Evolutionary conservation across 2,329 filamentous ascomycete genomes (phyloP), one percentile per base, ranked within the genome.

Genomic region (Paecilomyces sp.): DNA sequence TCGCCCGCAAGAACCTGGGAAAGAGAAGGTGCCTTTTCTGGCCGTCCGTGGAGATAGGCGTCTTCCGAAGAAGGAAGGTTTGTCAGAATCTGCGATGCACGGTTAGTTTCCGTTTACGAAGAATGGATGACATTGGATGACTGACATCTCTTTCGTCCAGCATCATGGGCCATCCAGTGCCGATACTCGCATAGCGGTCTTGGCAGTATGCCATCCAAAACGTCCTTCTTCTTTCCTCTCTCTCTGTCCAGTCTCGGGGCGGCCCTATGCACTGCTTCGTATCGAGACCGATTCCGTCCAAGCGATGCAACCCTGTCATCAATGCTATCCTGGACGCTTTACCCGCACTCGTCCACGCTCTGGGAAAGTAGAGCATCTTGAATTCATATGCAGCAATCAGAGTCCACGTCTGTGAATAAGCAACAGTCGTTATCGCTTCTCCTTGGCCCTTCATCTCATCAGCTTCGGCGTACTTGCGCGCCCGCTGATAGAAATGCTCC

Each of bases 291-390:
- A 78, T 75, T 4, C 91, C 91, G 70, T 97, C 94, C 55, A 97
- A 75, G 62, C 92, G 86, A 74, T 97, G 91, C 36, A 97, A 77
- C 8, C 93, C 91, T 79, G 96, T 91, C 93, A 97, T 97, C 69
- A 96, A 88, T 56, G 85, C 85, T 58, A 97, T 76, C 56, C 93
- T 85, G n/a, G 88, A 85, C 3, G 89, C 89, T 62, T 90, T 83
- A 24, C 93, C 94, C 2, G 90, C 88, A 66, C 90, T 97, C 78
- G 96, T 86, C 94, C 94, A 97, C 0, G 94, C 94, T 65, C 94
- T 82, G 1, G 94, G 93, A 67, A 97, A 97, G 73, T 92, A 95
- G 90, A 97, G 96, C 83, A 90, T 89, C 77, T 93, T 96, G 80
- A 97, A 97, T 74, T 99, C 94, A 68, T 96, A 97, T 0, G 84